Percentiles rank a stretch among this genome's conserved stretches.
phyloP scores from a whole-genome alignment of 192 early-diverging fungal species.

The Irineochytrium annulatum region DNA sequence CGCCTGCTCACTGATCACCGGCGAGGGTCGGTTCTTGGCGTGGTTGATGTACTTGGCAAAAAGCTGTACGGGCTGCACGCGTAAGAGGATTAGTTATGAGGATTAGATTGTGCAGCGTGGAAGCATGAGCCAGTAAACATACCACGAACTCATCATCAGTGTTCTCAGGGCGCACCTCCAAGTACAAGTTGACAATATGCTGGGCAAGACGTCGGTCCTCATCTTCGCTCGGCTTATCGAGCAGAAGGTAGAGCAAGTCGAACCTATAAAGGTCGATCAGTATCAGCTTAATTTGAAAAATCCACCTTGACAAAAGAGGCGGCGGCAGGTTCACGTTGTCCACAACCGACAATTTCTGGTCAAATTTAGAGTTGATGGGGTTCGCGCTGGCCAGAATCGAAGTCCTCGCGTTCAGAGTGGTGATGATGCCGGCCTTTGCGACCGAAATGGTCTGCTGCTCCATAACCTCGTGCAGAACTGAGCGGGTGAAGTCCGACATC shows the following conservation, averaged over 20 bases:
- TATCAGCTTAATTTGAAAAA: neutral
- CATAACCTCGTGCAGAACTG: slow-evolving; percentile 77
- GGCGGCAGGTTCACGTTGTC: slow-evolving; percentile 90
- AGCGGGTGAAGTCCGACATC: slow-evolving; percentile 67
- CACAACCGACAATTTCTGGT: slow-evolving; percentile 73
- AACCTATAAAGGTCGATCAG: slow-evolving; percentile 51
- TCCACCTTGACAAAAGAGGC: slow-evolving; percentile 82
- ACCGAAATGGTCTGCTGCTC: slow-evolving; percentile 67
- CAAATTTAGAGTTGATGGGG: slow-evolving; percentile 87
- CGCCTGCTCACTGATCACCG: slow-evolving; percentile 72
- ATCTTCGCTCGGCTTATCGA: slow-evolving; percentile 84
- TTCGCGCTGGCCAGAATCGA: slow-evolving; percentile 94
- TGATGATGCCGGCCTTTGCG: slow-evolving; percentile 98
- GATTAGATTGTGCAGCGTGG: slow-evolving; percentile 3
- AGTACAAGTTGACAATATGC: slow-evolving; percentile 83
- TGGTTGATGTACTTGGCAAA: slow-evolving; percentile 92
- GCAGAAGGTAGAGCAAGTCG: slow-evolving; percentile 86
- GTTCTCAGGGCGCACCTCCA: slow-evolving; percentile 52
- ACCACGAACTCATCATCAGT: slow-evolving; percentile 39
- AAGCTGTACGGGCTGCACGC: slow-evolving; percentile 63
- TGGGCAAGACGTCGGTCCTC: slow-evolving; percentile 83
- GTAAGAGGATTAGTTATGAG: neutral
- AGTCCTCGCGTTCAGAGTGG: slow-evolving; percentile 93
- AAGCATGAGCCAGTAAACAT: slow-evolving; percentile 14
- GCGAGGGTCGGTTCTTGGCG: slow-evolving; percentile 70